These are phyloP conservation scores for Aureobasidium sp. DNA, from an alignment of 2,329 filamentous ascomycete genomes.

Conservation along the genomic window DNA sequence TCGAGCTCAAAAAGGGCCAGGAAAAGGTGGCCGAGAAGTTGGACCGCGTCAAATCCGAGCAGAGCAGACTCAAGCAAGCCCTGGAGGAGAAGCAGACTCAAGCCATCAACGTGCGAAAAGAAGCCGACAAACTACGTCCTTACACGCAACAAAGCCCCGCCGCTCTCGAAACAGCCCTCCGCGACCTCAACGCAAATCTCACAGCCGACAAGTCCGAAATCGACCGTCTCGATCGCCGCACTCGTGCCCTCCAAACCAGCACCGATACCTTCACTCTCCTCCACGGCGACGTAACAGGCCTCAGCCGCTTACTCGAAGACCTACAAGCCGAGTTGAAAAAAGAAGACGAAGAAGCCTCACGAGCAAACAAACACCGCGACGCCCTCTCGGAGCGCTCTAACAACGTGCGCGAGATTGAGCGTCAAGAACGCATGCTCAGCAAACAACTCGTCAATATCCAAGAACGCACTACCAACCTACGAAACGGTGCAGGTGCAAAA, in stretches of 20 bases:
- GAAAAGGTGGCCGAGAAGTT: conserved; percentile 74
- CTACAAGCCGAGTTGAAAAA: conserved; percentile 75
- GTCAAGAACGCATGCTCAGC: conserved; percentile 73
- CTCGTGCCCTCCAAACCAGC: conserved; percentile 82
- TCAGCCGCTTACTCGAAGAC: conserved; percentile 83
- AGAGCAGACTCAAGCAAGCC: conserved; percentile 61
- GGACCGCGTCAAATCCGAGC: conserved; percentile 74
- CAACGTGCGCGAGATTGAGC: conserved; percentile 83
- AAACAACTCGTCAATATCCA: conserved; percentile 79
- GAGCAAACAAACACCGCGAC: conserved; percentile 74
- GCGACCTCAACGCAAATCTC: conserved; percentile 72
- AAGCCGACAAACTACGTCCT: conserved; percentile 80
- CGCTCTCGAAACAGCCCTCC: conserved; percentile 69
- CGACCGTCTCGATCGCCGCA: conserved; percentile 75
- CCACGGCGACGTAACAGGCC: conserved; percentile 73
- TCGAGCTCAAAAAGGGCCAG: conserved; percentile 74
- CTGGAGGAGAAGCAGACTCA: conserved; percentile 64
- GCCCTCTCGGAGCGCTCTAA: conserved; percentile 80
- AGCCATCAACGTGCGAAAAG: conserved; percentile 65
- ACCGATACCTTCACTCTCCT: conserved; percentile 83
- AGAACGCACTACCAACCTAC: conserved; percentile 75
- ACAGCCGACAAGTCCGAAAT: conserved; percentile 74
- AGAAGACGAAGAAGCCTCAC: conserved; percentile 81
- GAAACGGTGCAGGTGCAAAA: conserved; percentile 72
- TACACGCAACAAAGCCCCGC: conserved; percentile 87